These are phyloP conservation scores for Fusarium oligoseptatum DNA, from an alignment of 2,329 filamentous ascomycete species.

Conservation along the genomic window DNA sequence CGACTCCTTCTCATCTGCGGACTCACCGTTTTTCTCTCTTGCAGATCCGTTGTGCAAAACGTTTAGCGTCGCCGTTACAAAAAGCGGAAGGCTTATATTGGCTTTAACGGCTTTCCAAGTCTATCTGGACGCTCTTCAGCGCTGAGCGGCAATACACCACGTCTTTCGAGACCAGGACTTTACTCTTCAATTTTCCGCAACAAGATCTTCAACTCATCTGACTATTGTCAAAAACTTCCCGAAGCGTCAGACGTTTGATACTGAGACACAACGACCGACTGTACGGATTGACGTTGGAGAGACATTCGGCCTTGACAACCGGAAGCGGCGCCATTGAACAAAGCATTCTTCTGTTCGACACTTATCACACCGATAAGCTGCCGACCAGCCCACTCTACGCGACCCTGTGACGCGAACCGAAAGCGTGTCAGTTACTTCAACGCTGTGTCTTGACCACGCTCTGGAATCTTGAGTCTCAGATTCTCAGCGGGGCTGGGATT, in stretches of 20 bases:
- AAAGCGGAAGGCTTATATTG: conserved; percentile 17
- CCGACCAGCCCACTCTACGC: conserved; percentile 26
- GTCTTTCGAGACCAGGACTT: conserved; percentile 1
- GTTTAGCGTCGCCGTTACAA: conserved; percentile 27
- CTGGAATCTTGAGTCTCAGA: conserved; percentile 48
- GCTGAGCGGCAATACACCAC: conserved; percentile 16
- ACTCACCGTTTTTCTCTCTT: conserved; percentile 13
- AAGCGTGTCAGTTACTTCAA: conserved; percentile 42
- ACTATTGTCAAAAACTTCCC: conserved; percentile 14
- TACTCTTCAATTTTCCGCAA: conserved; percentile 10
- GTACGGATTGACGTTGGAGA: conserved; percentile 18
- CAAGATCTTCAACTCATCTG: conserved; percentile 27
- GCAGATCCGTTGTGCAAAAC: conserved; percentile 21
- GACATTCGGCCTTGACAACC: conserved; percentile 14
- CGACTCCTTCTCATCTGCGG: conserved; percentile 5
- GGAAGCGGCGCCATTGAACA: conserved; percentile 37
- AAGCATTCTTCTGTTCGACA: conserved; percentile 36
- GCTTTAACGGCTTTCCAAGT: conserved; percentile 29
- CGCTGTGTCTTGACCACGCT: conserved; percentile 35
- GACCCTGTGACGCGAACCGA: conserved; percentile 37
- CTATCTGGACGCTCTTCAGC: conserved; percentile 23
- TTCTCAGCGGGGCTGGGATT: conserved; percentile 42
- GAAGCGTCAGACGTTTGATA: conserved; percentile 37
- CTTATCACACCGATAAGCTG: conserved; percentile 17
- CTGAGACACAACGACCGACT: conserved; percentile 41